Conservation (phyloP, 495 filamentous ascomycete genomes). For the Oleoguttula mirabilis region DNA sequence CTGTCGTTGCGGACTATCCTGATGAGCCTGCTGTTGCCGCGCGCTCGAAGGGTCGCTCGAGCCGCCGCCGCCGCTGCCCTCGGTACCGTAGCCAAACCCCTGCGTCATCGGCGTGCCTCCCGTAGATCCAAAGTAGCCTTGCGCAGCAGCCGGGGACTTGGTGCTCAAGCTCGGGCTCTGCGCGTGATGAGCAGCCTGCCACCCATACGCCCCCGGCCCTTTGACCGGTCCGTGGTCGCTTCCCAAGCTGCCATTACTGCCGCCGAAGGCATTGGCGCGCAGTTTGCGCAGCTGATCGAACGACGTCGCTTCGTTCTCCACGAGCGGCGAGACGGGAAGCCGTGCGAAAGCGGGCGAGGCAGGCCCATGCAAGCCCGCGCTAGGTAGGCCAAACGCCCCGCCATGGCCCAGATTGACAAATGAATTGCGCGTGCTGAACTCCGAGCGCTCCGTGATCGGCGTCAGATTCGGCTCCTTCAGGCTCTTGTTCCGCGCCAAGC, state of each 20-base stretch:
- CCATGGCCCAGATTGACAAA: conserved; percentile 53
- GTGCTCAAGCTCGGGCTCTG: conserved; percentile 4
- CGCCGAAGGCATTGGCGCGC: conserved; percentile 65
- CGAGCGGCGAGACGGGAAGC: conserved; percentile 62
- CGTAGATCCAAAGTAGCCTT: neutral
- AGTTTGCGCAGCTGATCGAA: conserved; percentile 60
- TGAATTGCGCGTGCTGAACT: conserved; percentile 90
- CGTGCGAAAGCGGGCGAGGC: conserved; percentile 39
- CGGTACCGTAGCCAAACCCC: neutral
- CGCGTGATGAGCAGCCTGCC: neutral
- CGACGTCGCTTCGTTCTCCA: conserved; percentile 59
- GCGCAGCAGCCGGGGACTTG: neutral
- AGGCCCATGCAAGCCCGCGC: conserved; percentile 33
- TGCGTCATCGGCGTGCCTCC: conserved; percentile 2
- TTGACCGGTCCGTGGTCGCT: conserved; percentile 41
- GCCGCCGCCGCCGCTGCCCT: neutral
- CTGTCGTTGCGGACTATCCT: neutral
- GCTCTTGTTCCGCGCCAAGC: conserved; percentile 53
- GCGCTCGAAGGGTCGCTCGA: neutral
- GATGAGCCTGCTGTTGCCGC: neutral
- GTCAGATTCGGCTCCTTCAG: conserved; percentile 83
- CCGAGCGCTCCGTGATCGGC: conserved; percentile 89
- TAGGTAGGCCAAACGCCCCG: conserved; percentile 24
- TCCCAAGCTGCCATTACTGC: conserved; percentile 59
- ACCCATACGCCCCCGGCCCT: conserved; percentile 1